Percentiles rank a stretch among this genome's conserved stretches.
These are phyloP conservation scores for Fagus crenata DNA, from an alignment of 306 rosid species.

Conservation along the genomic window DNA sequence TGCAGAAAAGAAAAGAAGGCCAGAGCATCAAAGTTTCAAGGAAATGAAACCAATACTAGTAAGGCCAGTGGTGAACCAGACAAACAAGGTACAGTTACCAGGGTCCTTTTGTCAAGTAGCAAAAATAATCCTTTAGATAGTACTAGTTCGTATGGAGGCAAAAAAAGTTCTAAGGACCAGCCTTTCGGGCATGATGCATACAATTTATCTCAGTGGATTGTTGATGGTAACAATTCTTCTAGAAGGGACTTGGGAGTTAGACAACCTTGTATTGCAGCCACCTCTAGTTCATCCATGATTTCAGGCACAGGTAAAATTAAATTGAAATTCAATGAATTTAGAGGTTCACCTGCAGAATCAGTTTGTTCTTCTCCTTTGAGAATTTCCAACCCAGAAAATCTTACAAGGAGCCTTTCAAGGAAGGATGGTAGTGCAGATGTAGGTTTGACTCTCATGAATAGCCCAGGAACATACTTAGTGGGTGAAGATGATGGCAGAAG, in stretches of 20 bases:
- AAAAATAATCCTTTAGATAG: not conserved
- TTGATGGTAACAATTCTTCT: conserved; percentile 54
- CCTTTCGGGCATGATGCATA: conserved; percentile 43
- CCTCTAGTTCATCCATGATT: conserved; percentile 91
- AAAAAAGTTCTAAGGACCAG: conserved; percentile 44
- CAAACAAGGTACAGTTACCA: conserved; percentile 40
- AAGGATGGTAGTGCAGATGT: conserved; percentile 52
- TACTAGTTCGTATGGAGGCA: not conserved
- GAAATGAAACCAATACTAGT: conserved; percentile 71
- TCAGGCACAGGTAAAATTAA: conserved; percentile 84
- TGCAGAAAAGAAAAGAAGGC: conserved; percentile 72
- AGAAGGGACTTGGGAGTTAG: conserved; percentile 61
- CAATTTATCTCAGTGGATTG: conserved; percentile 44
- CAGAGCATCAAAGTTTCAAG: conserved; percentile 62
- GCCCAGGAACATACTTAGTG: conserved; percentile 56
- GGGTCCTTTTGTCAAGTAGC: not conserved
- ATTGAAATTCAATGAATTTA: conserved; percentile 75
- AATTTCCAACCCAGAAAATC: conserved; percentile 60
- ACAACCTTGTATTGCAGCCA: conserved; percentile 71
- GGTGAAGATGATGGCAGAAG: conserved; percentile 65
- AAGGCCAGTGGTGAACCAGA: conserved; percentile 63
- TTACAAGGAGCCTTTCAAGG: conserved; percentile 39
- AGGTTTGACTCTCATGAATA: conserved; percentile 35
- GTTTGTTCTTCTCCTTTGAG: conserved; percentile 97
- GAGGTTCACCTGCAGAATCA: conserved; percentile 96